Percentiles rank a stretch among this genome's conserved stretches.
Conservation (phyloP, 345 rosid species). For the rapeseed (Brassica napus) region DNA sequence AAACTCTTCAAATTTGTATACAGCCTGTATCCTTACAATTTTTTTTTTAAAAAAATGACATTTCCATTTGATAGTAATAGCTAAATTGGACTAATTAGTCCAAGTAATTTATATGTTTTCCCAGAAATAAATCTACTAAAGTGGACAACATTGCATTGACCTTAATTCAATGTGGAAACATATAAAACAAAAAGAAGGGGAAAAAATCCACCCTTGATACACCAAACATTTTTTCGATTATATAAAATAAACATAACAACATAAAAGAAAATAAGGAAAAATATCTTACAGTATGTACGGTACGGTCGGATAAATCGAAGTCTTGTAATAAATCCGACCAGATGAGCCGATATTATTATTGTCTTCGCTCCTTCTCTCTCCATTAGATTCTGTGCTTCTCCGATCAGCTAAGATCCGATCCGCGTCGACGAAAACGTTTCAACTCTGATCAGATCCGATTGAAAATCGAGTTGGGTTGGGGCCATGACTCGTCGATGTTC, state of each 20-base stretch:
- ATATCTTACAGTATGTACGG: conserved; percentile 2
- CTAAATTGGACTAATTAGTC: not conserved
- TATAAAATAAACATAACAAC: not conserved
- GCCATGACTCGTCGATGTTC: conserved; percentile 94
- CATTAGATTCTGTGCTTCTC: conserved; percentile 36
- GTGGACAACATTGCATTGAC: conserved; percentile 30
- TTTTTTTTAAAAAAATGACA: not conserved
- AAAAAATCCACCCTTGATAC: conserved; percentile 22
- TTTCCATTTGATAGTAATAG: not conserved
- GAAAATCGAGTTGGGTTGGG: conserved; percentile 2
- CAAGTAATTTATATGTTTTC: not conserved
- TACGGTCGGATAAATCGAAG: conserved; percentile 12
- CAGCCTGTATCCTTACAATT: conserved; percentile 3
- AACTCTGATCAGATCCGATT: conserved; percentile 38
- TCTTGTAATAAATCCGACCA: conserved; percentile 37
- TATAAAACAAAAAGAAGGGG: not conserved
- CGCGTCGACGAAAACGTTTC: conserved; percentile 15
- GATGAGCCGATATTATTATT: conserved; percentile 42
- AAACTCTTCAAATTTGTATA: not conserved
- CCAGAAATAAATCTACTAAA: not conserved
- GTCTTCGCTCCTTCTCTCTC: conserved; percentile 20
- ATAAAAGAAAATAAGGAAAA: not conserved
- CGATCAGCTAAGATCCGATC: conserved; percentile 44
- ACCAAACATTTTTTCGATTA: conserved; percentile 14
- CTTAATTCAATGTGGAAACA: conserved; percentile 13